Evolutionary conservation across 805 yeast species (phyloP), one percentile per base, ranked within the genome.

Genomic region (Lipomyces anomalus): DNA sequence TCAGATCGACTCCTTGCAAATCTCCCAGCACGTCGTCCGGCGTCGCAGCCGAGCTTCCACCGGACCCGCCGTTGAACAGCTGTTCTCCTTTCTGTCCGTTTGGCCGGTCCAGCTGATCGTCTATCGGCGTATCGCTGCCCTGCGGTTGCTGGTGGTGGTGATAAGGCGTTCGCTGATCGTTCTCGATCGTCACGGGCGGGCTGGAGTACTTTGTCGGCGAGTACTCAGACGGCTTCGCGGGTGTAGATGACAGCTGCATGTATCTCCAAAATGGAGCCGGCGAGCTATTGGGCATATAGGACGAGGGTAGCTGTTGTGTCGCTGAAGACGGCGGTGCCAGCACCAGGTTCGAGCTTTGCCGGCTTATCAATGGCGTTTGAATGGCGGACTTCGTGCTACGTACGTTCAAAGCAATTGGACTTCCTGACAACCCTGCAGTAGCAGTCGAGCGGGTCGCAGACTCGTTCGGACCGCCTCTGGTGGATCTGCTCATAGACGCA

Each of bases 251-350:
- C 40, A 89, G 80, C 58, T 88, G 95, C 59, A 89, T 86, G 67
- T 85, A 80, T 61, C 84, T 85, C 97, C 96, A 86, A 48, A 89
- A 76, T 16, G 70, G 66, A 6, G 95, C 96, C 1, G 97, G 97
- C 1, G 95, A 85, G 24, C 82, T 76, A 40, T 68, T 73, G 4
- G 69, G 71, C 60, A 67, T 65, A 76, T 67, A 68, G 64, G 63
- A 68, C 61, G 66, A 68, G 59, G 61, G 71, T 43, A 63, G 52
- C 47, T 59, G 67, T 47, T 53, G 62, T 53, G 56, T 64, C 44
- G 58, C 65, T 6, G 62, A 61, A 1, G 68, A 58, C 6, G 69
- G 69, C 22, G 69, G 68, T 3, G 67, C 68, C 34, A 66, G 59
- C 28, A 56, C 58, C 40, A 60, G 56, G 24, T 33, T 34, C 32